Evolutionary conservation across 129 eudicot species (phyloP).

Genomic region (Arctium lappa): DNA sequence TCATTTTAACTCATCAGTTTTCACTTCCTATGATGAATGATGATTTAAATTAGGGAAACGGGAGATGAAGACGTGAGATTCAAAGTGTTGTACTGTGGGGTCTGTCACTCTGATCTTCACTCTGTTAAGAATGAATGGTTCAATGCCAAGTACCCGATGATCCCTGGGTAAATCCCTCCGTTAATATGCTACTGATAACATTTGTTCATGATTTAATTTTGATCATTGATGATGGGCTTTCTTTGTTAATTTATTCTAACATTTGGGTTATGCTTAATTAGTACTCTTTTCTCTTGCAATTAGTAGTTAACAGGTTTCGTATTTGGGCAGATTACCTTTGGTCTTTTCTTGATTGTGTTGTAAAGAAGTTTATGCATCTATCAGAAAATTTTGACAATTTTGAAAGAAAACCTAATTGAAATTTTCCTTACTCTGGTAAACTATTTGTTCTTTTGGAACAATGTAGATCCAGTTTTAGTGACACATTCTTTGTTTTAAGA

Average conservation of each 20-base stretch:
- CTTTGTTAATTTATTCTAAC: neutral
- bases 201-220: neutral
- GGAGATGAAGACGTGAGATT: conserved; percentile 70
- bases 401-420: too few relatives aligned
- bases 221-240: neutral
- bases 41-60: conserved; percentile 41
- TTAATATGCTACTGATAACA: neutral
- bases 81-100: conserved; percentile 56
- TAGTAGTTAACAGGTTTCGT: too few relatives aligned
- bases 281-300: neutral
- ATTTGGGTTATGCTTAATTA: neutral
- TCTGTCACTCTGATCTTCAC: conserved; percentile 73
- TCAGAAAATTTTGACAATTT: too few relatives aligned
- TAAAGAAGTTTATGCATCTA: too few relatives aligned
- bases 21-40: neutral
- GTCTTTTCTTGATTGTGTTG: too few relatives aligned
- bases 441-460: too few relatives aligned
- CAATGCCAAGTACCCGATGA: conserved; percentile 46
- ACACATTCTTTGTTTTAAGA: too few relatives aligned
- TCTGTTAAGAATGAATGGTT: conserved; percentile 59
- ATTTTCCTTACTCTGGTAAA: too few relatives aligned
- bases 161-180: conserved; percentile 49
- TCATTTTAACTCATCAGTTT: neutral
- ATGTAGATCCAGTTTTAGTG: too few relatives aligned
- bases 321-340: too few relatives aligned